Conservation (phyloP, 1,139 yeast genomes). For the Casaregolazyma lundiana region DNA sequence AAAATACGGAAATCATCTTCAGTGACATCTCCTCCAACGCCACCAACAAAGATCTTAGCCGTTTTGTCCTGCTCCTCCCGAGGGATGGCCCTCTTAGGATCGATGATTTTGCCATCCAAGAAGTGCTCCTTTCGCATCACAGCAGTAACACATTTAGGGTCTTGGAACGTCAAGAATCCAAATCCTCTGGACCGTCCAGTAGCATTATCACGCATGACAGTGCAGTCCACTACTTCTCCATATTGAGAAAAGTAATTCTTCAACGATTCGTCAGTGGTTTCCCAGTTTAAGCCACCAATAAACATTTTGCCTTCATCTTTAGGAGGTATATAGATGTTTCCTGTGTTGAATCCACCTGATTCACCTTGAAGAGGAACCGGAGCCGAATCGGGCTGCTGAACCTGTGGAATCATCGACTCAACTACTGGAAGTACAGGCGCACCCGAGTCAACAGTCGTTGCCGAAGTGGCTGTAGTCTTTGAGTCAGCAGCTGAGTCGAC, state of each 20-base stretch:
- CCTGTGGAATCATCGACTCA: slow-evolving; percentile 17
- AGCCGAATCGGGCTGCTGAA: slow-evolving; percentile 28
- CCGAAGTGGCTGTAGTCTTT: slow-evolving; percentile 20
- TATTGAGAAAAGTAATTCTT: slow-evolving; percentile 79
- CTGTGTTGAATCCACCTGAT: slow-evolving; percentile 35
- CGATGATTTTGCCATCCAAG: slow-evolving; percentile 93
- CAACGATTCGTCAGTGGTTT: slow-evolving; percentile 78
- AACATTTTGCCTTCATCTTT: slow-evolving; percentile 83
- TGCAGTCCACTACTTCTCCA: slow-evolving; percentile 86
- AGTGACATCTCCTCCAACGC: slow-evolving; percentile 92
- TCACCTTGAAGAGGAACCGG: slow-evolving; percentile 22
- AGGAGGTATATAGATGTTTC: slow-evolving; percentile 38
- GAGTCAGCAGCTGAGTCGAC: slow-evolving; percentile 4
- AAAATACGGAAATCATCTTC: slow-evolving; percentile 86
- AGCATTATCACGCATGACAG: slow-evolving; percentile 87
- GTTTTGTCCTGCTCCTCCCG: slow-evolving; percentile 97
- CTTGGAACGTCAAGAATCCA: slow-evolving; percentile 87
- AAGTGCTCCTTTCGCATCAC: slow-evolving; percentile 87
- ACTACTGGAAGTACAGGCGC: slow-evolving; percentile 15
- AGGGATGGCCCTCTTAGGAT: slow-evolving; percentile 97
- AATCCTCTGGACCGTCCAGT: slow-evolving; percentile 97
- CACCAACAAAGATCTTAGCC: slow-evolving; percentile 97
- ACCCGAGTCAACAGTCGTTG: slow-evolving; percentile 10
- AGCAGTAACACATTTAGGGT: slow-evolving; percentile 76
- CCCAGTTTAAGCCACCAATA: slow-evolving; percentile 98